Conservation (phyloP, 108 stramenopile genomes). For the Parietichytrium sp. region DNA sequence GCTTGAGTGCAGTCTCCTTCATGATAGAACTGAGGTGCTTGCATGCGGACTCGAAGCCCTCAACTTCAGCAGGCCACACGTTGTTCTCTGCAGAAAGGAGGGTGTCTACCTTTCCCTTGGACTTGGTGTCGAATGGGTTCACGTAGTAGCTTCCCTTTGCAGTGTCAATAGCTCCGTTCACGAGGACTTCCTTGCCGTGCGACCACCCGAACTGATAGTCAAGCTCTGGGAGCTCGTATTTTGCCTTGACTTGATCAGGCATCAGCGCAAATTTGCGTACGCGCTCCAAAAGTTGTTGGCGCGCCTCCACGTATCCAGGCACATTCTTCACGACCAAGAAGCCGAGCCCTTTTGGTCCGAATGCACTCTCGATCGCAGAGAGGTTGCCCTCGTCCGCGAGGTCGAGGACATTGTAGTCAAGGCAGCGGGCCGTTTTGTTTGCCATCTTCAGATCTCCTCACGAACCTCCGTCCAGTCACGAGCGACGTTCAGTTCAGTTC, state of each 20-base stretch:
- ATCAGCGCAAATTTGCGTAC: slow-evolving; percentile 66
- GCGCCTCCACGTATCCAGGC: neutral
- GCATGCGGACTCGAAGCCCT: slow-evolving; percentile 72
- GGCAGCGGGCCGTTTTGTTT: no score
- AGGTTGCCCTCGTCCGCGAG: no score
- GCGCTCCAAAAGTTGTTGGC: neutral
- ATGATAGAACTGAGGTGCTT: slow-evolving; percentile 73
- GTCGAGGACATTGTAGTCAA: no score
- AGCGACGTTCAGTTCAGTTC: no score
- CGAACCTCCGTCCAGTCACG: no score
- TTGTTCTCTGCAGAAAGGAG: slow-evolving; percentile 72
- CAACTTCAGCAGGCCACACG: slow-evolving; percentile 73
- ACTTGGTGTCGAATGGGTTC: slow-evolving; percentile 78
- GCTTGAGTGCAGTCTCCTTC: slow-evolving; percentile 68
- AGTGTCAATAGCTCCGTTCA: slow-evolving; percentile 63
- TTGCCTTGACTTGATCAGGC: slow-evolving; percentile 55
- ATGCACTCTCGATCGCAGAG: neutral
- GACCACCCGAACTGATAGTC: slow-evolving; percentile 82
- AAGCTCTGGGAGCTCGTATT: slow-evolving; percentile 63
- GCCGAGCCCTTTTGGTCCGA: slow-evolving; percentile 43
- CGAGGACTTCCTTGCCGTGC: slow-evolving; percentile 86
- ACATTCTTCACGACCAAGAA: slow-evolving; percentile 31
- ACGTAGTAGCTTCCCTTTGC: slow-evolving; percentile 87
- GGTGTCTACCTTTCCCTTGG: slow-evolving; percentile 38
- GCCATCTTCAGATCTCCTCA: no score